Evolutionary conservation across 495 filamentous ascomycete genomes (phyloP), one percentile per base, ranked within the genome.

Genomic region (Cenococcum geophilum): DNA sequence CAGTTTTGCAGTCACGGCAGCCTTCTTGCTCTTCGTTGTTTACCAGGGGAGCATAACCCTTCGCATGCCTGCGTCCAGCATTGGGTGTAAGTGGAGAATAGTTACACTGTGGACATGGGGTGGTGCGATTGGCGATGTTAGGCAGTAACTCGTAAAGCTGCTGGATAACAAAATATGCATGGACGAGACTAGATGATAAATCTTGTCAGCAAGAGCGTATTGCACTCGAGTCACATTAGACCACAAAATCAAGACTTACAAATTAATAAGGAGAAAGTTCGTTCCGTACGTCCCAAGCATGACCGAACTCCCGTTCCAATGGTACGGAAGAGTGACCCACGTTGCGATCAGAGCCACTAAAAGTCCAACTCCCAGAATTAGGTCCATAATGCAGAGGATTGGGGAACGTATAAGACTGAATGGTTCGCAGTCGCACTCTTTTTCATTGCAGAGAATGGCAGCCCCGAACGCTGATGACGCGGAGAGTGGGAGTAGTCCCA

Each of bases 231-330:
- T 6, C 2, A 32, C 27, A 3, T 32, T 58, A 20, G 9, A 5
- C 9, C 4, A 47, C 20, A 12, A 23, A 47, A 5, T 22, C 45
- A 12, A 11, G 20, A 55, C 64, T 62, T 22, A 66, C 64, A 62
- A 59, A 36, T 66, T 63, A 12, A 27, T 47, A 4, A 59, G 40
- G 6, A 63, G 11, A 37, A 66, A 66, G 37, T 56, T 56, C 1
- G 59, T 59, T 8, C 59, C 47, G 52, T 66, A 66, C 6, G 64
- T 66, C 40, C 48, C 64, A 5, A 66, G 27, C 60, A 66, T 66
- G 27, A 66, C 36, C 32, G 9, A 47, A 2, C 37, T 34, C 22
- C 36, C 25, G 18, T 20, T 21, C 32, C 55, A 52, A 1, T n/a
- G 1, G 9, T n/a, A 4, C 21, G 55, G 50, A 48, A 59, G 16